Evolutionary conservation across 2,329 filamentous ascomycete species (phyloP), one percentile per base, ranked within the genome.

Genomic region (Aspergillus aculeatus): DNA sequence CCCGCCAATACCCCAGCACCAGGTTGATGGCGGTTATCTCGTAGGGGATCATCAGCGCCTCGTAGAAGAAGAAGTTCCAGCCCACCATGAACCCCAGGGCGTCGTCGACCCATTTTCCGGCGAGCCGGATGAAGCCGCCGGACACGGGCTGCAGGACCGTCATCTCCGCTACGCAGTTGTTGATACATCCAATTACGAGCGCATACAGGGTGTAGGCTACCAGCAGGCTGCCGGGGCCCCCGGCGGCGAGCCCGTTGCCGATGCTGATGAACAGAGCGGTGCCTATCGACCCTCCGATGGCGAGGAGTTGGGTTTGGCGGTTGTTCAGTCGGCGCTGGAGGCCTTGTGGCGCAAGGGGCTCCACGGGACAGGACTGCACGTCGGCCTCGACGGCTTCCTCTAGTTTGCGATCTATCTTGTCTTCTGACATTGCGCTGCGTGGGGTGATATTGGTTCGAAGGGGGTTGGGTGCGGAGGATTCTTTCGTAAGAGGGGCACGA

Each of bases 31-130:
- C 74, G 16, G 68, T 69, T 48, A 76, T 75, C 57, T 78, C 75
- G 58, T 71, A 73, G 0, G 70, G 71, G 21, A 74, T 61, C 21
- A 66, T 50, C 11, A 69, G 55, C 3, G 63, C 69, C 55, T 70
- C 65, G 56, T 76, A 74, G 50, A 80, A 66, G 19, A 76, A 78
- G 66, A 78, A 79, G 59, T 78, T 79, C 75, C 75, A 78, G 5
- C 73, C 74, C 29, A 68, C 68, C 61, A 73, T 72, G 59, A 77
- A 77, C 1, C 75, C 74, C 29, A 75, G 68, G 3, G 76, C 74
- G 29, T 71, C 68, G 57, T 78, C 76, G 2, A 78, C 76, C 73
- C 72, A 78, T 51, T 70, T 65, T 14, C 71, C 66, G 21, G 68
- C 73, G 35, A 74, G 65, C 14, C 69, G 70, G 31, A 77, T 66